Conservation (phyloP, 768 basidiomycete species). For the Suillus ampliporus region DNA sequence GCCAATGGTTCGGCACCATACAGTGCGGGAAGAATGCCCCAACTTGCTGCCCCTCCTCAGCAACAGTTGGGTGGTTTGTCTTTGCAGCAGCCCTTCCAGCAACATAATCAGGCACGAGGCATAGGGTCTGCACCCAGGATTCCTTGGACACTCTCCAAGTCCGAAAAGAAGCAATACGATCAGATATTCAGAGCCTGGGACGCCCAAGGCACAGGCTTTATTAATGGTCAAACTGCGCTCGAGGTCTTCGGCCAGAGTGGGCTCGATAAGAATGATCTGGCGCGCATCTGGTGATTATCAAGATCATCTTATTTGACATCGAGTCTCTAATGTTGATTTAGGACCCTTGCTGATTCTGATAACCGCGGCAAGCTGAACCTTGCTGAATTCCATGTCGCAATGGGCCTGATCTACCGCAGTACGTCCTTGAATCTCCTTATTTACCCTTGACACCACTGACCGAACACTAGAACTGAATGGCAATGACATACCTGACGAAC, state of each 20-base stretch:
- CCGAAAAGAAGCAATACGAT: constrained; percentile 97
- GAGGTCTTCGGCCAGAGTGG: constrained; percentile 97
- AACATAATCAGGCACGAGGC: constrained; percentile 78
- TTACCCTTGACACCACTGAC: constrained; percentile 18
- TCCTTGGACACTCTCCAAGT: constrained; percentile 85
- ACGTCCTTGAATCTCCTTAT: constrained; percentile 39
- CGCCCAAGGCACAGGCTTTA: constrained; percentile 77
- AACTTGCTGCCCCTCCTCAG: constrained; percentile 61
- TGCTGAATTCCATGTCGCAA: constrained; percentile 97
- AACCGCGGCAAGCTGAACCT: constrained; percentile 95
- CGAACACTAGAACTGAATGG: constrained; percentile 79
- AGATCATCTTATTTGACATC: neutral
- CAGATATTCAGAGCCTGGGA: constrained; percentile 99
- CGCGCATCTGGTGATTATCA: constrained; percentile 82
- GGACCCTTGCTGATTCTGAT: constrained; percentile 91
- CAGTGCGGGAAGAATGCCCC: constrained; percentile 62
- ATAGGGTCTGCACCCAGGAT: constrained; percentile 71
- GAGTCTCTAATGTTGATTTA: constrained; percentile 41
- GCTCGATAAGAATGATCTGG: constrained; percentile 85
- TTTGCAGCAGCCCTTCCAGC: constrained; percentile 86
- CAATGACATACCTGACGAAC: constrained; percentile 83
- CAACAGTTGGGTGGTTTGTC: constrained; percentile 58
- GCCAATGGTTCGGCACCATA: constrained; percentile 65
- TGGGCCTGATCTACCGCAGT: constrained; percentile 98
- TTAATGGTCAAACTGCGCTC: constrained; percentile 80